Percentiles rank a stretch among this genome's conserved stretches.
phyloP scores from a whole-genome alignment of 1,284 basidiomycete species.

The Ceratobasidium sp. region DNA sequence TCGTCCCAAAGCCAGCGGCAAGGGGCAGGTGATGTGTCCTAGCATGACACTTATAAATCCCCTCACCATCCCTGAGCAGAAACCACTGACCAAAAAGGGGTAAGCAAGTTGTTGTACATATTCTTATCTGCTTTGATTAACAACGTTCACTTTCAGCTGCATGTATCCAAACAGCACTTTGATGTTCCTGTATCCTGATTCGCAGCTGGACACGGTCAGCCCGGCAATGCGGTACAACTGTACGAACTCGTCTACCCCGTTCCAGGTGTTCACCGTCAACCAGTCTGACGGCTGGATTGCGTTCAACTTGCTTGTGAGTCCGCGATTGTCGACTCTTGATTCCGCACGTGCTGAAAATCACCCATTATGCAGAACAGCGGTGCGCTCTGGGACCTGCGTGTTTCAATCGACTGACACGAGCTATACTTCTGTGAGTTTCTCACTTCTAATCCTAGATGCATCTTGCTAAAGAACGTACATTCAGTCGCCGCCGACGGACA shows the following conservation, averaged over 20 bases:
- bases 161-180: conserved; percentile 25
- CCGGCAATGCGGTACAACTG: conserved; percentile 35
- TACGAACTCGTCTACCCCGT: conserved; percentile 7
- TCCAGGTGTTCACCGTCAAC: conserved; percentile 23
- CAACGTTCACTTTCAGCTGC: neutral
- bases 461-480: neutral
- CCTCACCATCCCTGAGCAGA: conserved; percentile 4
- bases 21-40: conserved; percentile 19
- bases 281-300: conserved; percentile 19
- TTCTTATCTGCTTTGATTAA: neutral
- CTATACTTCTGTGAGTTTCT: conserved; percentile 17
- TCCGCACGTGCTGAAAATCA: neutral
- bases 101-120: neutral
- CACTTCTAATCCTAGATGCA: too few species aligned
- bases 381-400: conserved; percentile 32
- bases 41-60: conserved; percentile 9
- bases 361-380: conserved; percentile 12
- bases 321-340: neutral
- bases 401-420: conserved; percentile 35
- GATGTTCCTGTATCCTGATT: conserved; percentile 23
- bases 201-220: conserved; percentile 9
- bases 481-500: conserved; percentile 44
- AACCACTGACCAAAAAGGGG: conserved; percentile 34
- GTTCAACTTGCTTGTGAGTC: conserved; percentile 24
- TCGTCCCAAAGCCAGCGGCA: conserved; percentile 6